phyloP scores from a whole-genome alignment of 495 filamentous ascomycete genomes.

The Cryomyces antarcticus region DNA sequence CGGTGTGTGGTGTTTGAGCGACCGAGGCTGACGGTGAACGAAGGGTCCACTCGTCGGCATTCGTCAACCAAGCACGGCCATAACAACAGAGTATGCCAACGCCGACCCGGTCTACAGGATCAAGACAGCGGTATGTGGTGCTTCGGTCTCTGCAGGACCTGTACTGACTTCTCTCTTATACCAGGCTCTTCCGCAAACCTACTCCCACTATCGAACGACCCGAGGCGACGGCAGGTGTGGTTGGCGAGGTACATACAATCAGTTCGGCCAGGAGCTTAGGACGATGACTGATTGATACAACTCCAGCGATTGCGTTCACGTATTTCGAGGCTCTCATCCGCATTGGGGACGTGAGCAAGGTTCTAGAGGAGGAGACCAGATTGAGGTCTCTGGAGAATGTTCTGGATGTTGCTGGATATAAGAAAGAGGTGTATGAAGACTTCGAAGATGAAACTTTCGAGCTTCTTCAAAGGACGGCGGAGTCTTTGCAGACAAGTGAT shows the following conservation, averaged over 20 bases:
- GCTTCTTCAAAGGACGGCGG: slow-evolving; percentile 37
- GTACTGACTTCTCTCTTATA: neutral
- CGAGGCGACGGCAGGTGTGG: slow-evolving; percentile 92
- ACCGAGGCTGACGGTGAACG: neutral
- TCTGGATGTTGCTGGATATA: slow-evolving; percentile 43
- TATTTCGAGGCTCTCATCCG: slow-evolving; percentile 76
- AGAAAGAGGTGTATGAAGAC: slow-evolving; percentile 53
- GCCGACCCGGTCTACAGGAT: slow-evolving; percentile 67
- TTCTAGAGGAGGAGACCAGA: slow-evolving; percentile 48
- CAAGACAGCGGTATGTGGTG: slow-evolving; percentile 58
- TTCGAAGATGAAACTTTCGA: slow-evolving; percentile 56
- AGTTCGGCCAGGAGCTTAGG: slow-evolving; percentile 9
- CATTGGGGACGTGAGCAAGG: slow-evolving; percentile 36
- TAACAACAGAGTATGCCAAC: slow-evolving; percentile 76
- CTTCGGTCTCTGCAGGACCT: neutral
- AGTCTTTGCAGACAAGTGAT: slow-evolving; percentile 27
- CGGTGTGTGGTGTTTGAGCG: neutral
- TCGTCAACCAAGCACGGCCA: slow-evolving; percentile 52
- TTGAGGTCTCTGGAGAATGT: slow-evolving; percentile 50
- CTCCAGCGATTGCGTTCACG: slow-evolving; percentile 66
- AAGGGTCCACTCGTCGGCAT: slow-evolving; percentile 71
- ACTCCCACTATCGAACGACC: slow-evolving; percentile 71
- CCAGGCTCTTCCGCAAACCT: slow-evolving; percentile 63
- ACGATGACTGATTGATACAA: slow-evolving; percentile 3
- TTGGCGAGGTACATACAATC: slow-evolving; percentile 58